Conservation (phyloP, 2,329 filamentous ascomycete genomes). For the Fusarium pilosicola region DNA sequence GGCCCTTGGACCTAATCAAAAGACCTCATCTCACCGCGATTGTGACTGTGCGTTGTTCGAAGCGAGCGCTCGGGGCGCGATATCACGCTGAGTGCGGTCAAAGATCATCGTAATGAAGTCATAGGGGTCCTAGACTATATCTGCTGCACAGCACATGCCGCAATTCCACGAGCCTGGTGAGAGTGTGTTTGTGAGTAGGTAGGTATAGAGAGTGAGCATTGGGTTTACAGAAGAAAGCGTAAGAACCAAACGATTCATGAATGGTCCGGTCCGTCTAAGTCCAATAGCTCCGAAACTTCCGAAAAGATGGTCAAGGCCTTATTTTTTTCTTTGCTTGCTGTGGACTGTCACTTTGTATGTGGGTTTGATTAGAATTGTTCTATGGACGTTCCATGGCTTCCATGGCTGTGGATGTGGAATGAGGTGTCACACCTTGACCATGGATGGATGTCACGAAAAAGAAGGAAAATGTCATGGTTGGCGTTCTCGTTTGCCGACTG, state of each 20-base stretch:
- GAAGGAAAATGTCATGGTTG: not conserved
- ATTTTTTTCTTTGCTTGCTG: not conserved
- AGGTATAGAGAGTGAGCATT: not conserved
- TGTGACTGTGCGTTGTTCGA: conserved; percentile 34
- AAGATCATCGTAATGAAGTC: conserved; percentile 42
- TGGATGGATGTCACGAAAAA: not conserved
- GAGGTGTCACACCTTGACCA: conserved; percentile 4
- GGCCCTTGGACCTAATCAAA: not conserved
- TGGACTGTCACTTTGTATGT: conserved; percentile 1
- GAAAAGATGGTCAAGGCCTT: not conserved
- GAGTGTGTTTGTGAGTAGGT: not conserved
- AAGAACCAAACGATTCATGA: conserved; percentile 4
- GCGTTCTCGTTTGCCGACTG: conserved; percentile 16
- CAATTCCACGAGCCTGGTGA: conserved; percentile 1
- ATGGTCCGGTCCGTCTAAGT: conserved; percentile 12
- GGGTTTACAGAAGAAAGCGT: not conserved
- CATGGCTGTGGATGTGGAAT: not conserved
- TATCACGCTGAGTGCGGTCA: conserved; percentile 16
- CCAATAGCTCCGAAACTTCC: conserved; percentile 12
- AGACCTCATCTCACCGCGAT: conserved; percentile 35
- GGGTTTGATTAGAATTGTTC: conserved; percentile 18
- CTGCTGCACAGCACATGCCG: conserved; percentile 12
- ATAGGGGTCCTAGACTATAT: conserved; percentile 45
- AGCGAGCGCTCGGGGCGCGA: conserved; percentile 33
- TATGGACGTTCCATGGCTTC: conserved; percentile 9